Evolutionary conservation across 371 early-diverging fungal genomes (phyloP), one percentile per base, ranked within the genome.

Genomic region (Mucor velutinosus): DNA sequence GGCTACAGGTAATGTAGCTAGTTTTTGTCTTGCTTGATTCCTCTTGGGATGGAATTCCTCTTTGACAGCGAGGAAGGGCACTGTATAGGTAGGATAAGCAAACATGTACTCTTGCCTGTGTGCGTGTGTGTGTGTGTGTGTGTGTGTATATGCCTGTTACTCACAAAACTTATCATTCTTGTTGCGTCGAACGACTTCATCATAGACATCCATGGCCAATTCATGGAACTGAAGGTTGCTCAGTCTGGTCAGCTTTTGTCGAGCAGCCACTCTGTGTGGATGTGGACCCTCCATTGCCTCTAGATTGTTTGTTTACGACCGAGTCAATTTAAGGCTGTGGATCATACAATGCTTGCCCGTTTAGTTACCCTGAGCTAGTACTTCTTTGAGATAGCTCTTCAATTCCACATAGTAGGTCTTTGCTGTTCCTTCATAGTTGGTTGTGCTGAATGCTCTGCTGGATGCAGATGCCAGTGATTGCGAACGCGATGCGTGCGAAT

Each of bases 11-110:
- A 97, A 86, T 0, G 96, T 96, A 29, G 96, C 96, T n/a, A 97
- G 84, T 73, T 97, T 97, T 74, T 96, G 97, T 29, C 98, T 88
- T 8, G 97, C 98, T 74, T 97, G 97, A 81, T 97, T 97, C 60
- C 97, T 86, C 76, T 95, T 95, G 11, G 94, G 95, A 75, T 96
- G 96, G 74, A 91, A 97, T 39, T 91, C 90, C 74, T 90, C 89
- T 25, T 89, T 82, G 35, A 94, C 89, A 12, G 92, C 89, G 37
- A 97, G 79, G 76, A 94, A 97, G 2, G 97, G 95, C 8, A 91
- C 95, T 94, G 76, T 25, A 49, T 17, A 30, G n/a, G 33, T 17
- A 23, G 0, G 14, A 2, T 29, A 3, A n/a, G 23, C 19, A 32
- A 55, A 21, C 30, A 53, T 27, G 11, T 7, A 12, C 10, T 53